Base-by-base conservation (phyloP, 179 eudicot genomes). In the Beta corolliflora region DNA sequence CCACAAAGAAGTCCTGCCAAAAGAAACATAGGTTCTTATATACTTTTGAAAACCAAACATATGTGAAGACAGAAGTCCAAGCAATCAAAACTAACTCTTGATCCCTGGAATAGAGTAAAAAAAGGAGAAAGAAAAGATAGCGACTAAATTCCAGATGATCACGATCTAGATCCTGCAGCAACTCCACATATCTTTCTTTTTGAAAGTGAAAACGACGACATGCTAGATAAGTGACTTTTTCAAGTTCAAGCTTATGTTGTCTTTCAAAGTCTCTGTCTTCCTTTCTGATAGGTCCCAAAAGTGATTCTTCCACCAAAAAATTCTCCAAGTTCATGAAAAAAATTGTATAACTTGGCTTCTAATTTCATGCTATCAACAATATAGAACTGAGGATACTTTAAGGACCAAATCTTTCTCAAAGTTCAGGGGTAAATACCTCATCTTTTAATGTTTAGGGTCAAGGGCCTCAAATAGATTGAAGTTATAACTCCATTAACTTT, bases 1-100 rank as follows among this genome's bases (percentile, higher is more conserved):
- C 98, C 77, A 95, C 90, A 86, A 95, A 90, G 82, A 95, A 87
- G 52, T 95, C 98, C 98, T 93, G 72, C 71, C 85, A 80, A 85
- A 71, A 50, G 56, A 23, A 81, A 63, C 18, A 53, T 9, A 41
- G 53, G 13, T 13, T 44, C 63, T 36, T 50, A 0, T 53, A 59
- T 45, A 56, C 41, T 71, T 63, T 75, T 10, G 41, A 36, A 76
- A 70, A 59, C 1, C 21, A 50, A 48, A 67, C 55, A 64, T 36
- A 36, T 68, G 25, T 19, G 72, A 46, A 25, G 29, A 81, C 45
- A 11, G 50, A 65, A 59, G 48, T 21, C 8, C 80, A 50, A 29
- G 46, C 71, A 63, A 63, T 2, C 6, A 61, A 76, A 31, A 21
- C 7, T 19, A 9, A 75, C 0, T 7, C 50, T 3, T 45, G 23